A percentile compares a stretch with the other conserved stretches of the same genome.
Conservation (phyloP, 345 rosid species). For the Linum trigynum region DNA sequence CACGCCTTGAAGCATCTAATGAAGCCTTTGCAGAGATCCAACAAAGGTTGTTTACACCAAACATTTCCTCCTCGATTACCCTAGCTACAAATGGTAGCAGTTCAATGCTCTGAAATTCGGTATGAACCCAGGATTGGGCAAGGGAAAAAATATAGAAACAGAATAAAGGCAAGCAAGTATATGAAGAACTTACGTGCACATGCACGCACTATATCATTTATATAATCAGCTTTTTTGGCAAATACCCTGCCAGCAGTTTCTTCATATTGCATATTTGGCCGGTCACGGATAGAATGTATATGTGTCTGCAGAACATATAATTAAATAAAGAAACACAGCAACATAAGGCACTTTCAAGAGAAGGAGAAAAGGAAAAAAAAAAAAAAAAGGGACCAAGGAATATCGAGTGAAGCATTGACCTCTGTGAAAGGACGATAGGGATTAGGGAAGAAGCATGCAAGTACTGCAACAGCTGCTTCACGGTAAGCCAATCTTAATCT, state of each 20-base stretch:
- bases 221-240: constrained; percentile 64
- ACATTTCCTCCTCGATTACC: constrained; percentile 89
- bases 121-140: neutral
- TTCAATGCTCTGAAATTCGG: neutral
- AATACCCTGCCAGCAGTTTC: constrained; percentile 58
- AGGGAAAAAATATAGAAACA: no score
- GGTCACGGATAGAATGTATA: constrained; percentile 62
- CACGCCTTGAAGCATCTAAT: constrained; percentile 77
- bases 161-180: neutral
- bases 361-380: constrained; percentile 10
- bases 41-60: constrained; percentile 72
- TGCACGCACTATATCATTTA: constrained; percentile 67
- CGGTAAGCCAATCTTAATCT: constrained; percentile 82
- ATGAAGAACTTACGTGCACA: constrained; percentile 70
- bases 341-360: constrained; percentile 5
- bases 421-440: constrained; percentile 60
- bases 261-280: constrained; percentile 66
- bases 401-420: constrained; percentile 26
- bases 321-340: constrained; percentile 2
- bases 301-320: constrained; percentile 51
- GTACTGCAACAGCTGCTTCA: constrained; percentile 93
- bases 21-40: constrained; percentile 94
- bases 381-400: neutral
- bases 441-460: constrained; percentile 81
- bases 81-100: constrained; percentile 48